Evolutionary conservation across 345 rosid genomes (phyloP).

Genomic region (Pugionium dolabratum): DNA sequence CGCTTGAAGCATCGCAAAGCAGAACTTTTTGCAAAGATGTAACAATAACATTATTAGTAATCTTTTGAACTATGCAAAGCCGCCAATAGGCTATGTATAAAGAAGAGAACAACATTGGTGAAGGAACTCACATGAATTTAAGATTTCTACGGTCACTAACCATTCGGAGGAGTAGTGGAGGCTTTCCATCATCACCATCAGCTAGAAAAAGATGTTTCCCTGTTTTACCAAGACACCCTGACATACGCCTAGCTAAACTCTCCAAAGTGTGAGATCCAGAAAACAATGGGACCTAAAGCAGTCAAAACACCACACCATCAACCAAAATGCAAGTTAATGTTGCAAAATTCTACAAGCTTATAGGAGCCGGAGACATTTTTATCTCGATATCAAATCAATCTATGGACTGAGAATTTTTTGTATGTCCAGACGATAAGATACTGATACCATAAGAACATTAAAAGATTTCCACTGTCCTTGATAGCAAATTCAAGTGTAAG

Average conservation of each 20-base stretch:
- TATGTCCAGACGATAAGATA: background rate
- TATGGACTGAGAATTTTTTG: too few species aligned
- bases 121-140: slow-evolving; percentile 72
- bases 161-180: slow-evolving; percentile 85
- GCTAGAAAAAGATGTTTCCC: slow-evolving; percentile 82
- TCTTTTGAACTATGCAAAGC: slow-evolving; percentile 4
- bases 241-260: slow-evolving; percentile 53
- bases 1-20: slow-evolving; percentile 78
- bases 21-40: slow-evolving; percentile 54
- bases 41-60: background rate
- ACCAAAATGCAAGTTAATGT: background rate
- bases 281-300: slow-evolving; percentile 65
- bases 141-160: slow-evolving; percentile 61
- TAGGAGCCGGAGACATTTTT: too few species aligned
- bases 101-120: background rate
- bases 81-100: background rate
- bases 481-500: slow-evolving; percentile 4
- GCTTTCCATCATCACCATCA: slow-evolving; percentile 57
- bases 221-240: slow-evolving; percentile 76
- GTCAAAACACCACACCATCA: slow-evolving; percentile 13
- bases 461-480: background rate
- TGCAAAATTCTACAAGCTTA: background rate
- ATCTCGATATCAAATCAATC: too few species aligned
- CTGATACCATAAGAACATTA: background rate
- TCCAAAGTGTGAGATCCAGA: slow-evolving; percentile 69